Percentiles rank a stretch among this genome's conserved stretches.
phyloP scores from a whole-genome alignment of 2,329 filamentous ascomycete genomes.

The Colletotrichum orchidophilum region DNA sequence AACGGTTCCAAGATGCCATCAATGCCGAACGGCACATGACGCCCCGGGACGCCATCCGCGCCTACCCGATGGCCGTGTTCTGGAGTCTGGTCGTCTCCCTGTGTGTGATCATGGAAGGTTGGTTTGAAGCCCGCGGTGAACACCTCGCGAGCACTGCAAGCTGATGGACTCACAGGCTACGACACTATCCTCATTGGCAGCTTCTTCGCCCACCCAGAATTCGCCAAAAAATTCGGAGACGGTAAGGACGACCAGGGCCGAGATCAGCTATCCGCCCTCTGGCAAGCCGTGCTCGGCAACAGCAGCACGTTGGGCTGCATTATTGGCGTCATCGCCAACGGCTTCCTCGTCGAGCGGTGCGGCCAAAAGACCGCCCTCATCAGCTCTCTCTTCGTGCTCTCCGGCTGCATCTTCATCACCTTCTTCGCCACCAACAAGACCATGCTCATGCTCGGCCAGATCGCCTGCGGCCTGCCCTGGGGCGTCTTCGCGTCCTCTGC shows the following conservation, averaged over 20 bases:
- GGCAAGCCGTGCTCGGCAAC: constrained; percentile 55
- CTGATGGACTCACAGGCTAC: constrained; percentile 12
- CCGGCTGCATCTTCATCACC: constrained; percentile 48
- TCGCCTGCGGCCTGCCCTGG: constrained; percentile 48
- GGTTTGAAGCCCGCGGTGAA: not conserved
- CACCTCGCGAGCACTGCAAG: no score
- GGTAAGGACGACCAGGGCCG: constrained; percentile 35
- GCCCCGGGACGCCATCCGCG: constrained; percentile 39
- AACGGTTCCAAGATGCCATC: not conserved
- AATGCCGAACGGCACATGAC: constrained; percentile 38
- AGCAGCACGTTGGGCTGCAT: constrained; percentile 53
- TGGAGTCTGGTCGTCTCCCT: constrained; percentile 39
- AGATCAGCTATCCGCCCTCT: constrained; percentile 50
- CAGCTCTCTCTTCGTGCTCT: constrained; percentile 44
- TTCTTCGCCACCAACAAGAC: constrained; percentile 47
- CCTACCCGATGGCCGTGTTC: constrained; percentile 40
- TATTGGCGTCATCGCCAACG: constrained; percentile 53
- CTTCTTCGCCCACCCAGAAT: constrained; percentile 42
- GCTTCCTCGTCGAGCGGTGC: constrained; percentile 48
- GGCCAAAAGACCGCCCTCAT: constrained; percentile 51
- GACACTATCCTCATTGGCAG: constrained; percentile 37
- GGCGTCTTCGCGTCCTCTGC: constrained; percentile 55
- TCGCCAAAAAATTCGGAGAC: constrained; percentile 40
- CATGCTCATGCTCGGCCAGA: constrained; percentile 47
- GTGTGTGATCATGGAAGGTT: constrained; percentile 46